These are phyloP conservation scores for Magnolia sinica DNA, from an alignment of 164 flowering plant genomes.

Conservation along the genomic window DNA sequence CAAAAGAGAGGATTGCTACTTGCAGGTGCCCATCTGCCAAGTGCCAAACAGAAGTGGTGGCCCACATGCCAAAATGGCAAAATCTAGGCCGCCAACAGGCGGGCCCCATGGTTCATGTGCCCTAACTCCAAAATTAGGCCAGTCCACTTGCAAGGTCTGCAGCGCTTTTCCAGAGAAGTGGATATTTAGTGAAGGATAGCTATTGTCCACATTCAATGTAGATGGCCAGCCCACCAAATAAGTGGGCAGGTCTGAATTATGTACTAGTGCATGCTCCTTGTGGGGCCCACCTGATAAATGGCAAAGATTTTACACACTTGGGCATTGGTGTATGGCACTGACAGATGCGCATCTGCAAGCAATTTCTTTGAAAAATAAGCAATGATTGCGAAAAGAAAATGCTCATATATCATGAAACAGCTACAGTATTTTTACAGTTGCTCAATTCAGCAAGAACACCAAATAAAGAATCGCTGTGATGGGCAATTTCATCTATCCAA, in stretches of 20 bases:
- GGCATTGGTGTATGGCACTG: neutral
- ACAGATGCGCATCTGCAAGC: neutral
- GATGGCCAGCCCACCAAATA: neutral
- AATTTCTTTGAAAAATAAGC: neutral
- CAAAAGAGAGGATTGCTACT: neutral
- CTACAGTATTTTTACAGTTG: slow-evolving; percentile 10
- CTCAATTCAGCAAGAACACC: neutral
- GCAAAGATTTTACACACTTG: neutral
- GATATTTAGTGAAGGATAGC: too few relatives aligned
- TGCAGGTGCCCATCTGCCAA: neutral
- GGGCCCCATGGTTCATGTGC: too few relatives aligned
- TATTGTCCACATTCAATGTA: neutral
- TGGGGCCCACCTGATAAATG: neutral
- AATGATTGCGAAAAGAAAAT: neutral
- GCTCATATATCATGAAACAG: slow-evolving; percentile 4
- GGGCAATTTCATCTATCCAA: neutral
- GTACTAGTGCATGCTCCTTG: neutral
- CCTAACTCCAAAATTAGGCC: too few relatives aligned
- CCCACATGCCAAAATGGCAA: too few relatives aligned
- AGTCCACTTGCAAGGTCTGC: too few relatives aligned
- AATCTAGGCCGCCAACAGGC: too few relatives aligned
- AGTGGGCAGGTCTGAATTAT: neutral
- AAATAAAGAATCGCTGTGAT: neutral
- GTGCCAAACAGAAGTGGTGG: too few relatives aligned
- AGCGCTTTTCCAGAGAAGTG: too few relatives aligned